A percentile compares a stretch with the other conserved stretches of the same genome.
phyloP scores from a whole-genome alignment of 768 basidiomycete genomes.

The Tricholoma sp. region DNA sequence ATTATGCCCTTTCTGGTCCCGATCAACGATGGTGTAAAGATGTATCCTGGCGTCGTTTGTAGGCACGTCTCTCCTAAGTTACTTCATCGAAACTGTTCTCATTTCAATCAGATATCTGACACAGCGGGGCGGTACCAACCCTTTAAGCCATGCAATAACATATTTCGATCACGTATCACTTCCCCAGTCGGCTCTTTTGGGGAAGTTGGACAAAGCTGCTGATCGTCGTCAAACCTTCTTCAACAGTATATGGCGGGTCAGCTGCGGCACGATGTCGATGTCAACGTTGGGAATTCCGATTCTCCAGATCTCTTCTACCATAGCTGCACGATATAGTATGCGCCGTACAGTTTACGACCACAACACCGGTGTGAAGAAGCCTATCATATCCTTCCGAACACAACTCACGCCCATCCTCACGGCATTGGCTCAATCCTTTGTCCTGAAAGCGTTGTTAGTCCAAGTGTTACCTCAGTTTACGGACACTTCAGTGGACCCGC shows the following conservation, averaged over 20 bases:
- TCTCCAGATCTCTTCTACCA: conserved; percentile 18
- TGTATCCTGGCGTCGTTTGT: conserved; percentile 28
- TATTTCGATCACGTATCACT: conserved; percentile 30
- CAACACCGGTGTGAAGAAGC: conserved; percentile 11
- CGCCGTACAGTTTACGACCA: conserved; percentile 19
- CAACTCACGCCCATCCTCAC: conserved; percentile 35
- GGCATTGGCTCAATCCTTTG: conserved; percentile 29
- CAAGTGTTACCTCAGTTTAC: conserved; percentile 20
- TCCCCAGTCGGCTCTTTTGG: conserved; percentile 26
- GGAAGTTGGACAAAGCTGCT: conserved; percentile 7
- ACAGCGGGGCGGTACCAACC: conserved; percentile 23
- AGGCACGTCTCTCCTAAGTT: conserved; percentile 13
- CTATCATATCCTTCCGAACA: conserved; percentile 35
- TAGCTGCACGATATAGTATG: conserved; percentile 25
- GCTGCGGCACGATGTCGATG: conserved; percentile 27
- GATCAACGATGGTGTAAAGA: conserved; percentile 32
- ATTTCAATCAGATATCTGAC: conserved; percentile 8
- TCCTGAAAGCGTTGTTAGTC: conserved; percentile 27
- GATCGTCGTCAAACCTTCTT: conserved; percentile 18
- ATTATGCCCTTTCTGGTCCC: conserved; percentile 34
- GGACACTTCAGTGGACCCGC: conserved; percentile 11
- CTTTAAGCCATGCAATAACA: conserved; percentile 31
- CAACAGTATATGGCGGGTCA: conserved; percentile 22
- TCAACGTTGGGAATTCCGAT: conserved; percentile 17
- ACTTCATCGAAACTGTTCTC: not conserved